phyloP scores from a whole-genome alignment of 495 filamentous ascomycete genomes.

The Bombardia bombarda region DNA sequence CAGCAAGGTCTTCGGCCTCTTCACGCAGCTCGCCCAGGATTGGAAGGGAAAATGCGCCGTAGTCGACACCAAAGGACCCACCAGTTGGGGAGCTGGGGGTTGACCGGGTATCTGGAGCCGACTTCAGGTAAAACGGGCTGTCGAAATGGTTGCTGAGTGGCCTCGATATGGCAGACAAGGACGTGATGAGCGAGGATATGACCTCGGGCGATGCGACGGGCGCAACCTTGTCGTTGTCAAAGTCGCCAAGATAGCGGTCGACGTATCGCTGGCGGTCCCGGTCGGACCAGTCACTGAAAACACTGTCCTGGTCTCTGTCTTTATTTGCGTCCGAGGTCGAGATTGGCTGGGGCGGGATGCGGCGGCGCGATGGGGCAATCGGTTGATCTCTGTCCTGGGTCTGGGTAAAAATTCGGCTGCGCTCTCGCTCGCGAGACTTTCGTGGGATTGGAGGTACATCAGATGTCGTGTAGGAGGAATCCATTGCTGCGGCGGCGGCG shows the following conservation, averaged over 20 bases:
- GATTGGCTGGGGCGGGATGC: constrained; percentile 7
- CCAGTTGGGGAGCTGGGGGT: constrained; percentile 39
- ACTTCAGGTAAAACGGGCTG: constrained; percentile 18
- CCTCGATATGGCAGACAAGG: constrained; percentile 76
- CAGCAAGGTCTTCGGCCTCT: constrained; percentile 52
- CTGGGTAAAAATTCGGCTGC: constrained; percentile 8
- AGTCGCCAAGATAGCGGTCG: constrained; percentile 21
- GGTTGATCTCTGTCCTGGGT: constrained; percentile 10
- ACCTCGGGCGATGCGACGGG: constrained; percentile 67
- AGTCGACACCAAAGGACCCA: constrained; percentile 64
- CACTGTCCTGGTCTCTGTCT: constrained; percentile 17
- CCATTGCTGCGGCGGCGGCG: constrained; percentile 21
- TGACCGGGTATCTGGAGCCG: constrained; percentile 37
- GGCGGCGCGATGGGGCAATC: constrained; percentile 5
- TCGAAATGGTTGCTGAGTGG: constrained; percentile 71
- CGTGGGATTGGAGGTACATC: constrained; percentile 22
- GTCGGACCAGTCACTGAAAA: constrained; percentile 22
- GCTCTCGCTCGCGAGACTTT: constrained; percentile 23
- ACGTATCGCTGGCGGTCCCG: constrained; percentile 20
- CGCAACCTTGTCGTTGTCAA: constrained; percentile 12
- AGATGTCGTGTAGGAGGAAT: constrained; percentile 12
- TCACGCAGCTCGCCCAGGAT: constrained; percentile 57
- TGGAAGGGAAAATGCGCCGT: constrained; percentile 48
- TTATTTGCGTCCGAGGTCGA: constrained; percentile 8
- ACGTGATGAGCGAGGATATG: constrained; percentile 88